These are phyloP conservation scores for Leccinum aurantiacum DNA, from an alignment of 768 basidiomycete genomes.

Conservation along the genomic window DNA sequence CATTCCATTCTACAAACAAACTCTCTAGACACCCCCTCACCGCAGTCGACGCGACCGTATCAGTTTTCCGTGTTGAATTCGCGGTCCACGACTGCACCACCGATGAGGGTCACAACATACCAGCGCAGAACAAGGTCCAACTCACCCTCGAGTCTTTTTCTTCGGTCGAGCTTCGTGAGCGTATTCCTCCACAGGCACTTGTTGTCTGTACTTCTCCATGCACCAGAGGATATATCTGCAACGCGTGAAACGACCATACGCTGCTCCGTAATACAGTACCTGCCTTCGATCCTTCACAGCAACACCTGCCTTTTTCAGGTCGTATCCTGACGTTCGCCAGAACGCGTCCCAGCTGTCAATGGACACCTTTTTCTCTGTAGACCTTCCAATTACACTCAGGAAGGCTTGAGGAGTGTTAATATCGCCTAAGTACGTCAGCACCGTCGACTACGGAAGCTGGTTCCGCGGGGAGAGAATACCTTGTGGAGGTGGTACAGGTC, in stretches of 20 bases:
- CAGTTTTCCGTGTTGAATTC: slow-evolving; percentile 70
- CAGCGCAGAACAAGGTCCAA: slow-evolving; percentile 16
- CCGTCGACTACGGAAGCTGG: background rate
- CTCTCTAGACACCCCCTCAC: slow-evolving; percentile 18
- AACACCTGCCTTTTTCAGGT: slow-evolving; percentile 66
- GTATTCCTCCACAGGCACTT: slow-evolving; percentile 54
- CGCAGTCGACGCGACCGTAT: slow-evolving; percentile 61
- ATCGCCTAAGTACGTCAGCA: slow-evolving; percentile 37
- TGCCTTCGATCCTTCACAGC: slow-evolving; percentile 70
- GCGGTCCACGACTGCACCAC: slow-evolving; percentile 64
- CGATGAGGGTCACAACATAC: background rate
- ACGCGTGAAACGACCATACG: slow-evolving; percentile 8
- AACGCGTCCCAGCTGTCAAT: slow-evolving; percentile 71
- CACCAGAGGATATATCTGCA: slow-evolving; percentile 81
- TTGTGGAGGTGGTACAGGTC: slow-evolving; percentile 25
- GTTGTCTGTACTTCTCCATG: slow-evolving; percentile 74
- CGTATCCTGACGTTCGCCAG: slow-evolving; percentile 58
- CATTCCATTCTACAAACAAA: slow-evolving; percentile 3
- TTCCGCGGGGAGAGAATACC: slow-evolving; percentile 12
- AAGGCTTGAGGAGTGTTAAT: slow-evolving; percentile 62
- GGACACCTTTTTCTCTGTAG: slow-evolving; percentile 60
- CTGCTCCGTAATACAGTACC: slow-evolving; percentile 21
- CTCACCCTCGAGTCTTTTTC: slow-evolving; percentile 80
- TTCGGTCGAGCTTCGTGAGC: slow-evolving; percentile 66
- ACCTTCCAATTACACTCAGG: slow-evolving; percentile 72